These are phyloP conservation scores for Trichoderma sp. DNA, from an alignment of 2,329 filamentous ascomycete genomes.

Conservation along the genomic window DNA sequence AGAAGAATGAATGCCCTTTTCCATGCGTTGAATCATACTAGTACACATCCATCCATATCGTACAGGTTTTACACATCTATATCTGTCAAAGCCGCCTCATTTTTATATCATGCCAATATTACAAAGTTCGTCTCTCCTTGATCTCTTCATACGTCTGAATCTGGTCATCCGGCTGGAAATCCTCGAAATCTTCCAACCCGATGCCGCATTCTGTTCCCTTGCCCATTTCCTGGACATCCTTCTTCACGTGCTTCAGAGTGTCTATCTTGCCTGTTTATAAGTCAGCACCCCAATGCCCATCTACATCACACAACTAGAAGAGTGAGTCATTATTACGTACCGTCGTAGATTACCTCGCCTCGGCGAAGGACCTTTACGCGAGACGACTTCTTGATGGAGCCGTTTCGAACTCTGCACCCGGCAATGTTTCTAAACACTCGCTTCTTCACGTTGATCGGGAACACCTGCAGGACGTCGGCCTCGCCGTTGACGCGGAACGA, in stretches of 20 bases:
- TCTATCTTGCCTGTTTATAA: slow-evolving; percentile 62
- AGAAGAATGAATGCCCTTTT: not conserved
- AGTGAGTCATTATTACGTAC: slow-evolving; percentile 57
- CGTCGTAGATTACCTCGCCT: slow-evolving; percentile 72
- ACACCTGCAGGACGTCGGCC: slow-evolving; percentile 78
- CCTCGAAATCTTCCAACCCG: slow-evolving; percentile 74
- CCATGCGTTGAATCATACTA: not conserved
- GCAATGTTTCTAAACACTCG: slow-evolving; percentile 72
- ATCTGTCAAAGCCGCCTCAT: not conserved
- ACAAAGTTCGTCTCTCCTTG: slow-evolving; percentile 62
- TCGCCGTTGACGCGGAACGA: slow-evolving; percentile 75
- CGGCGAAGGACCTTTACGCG: slow-evolving; percentile 70
- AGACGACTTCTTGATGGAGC: slow-evolving; percentile 59
- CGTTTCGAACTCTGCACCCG: slow-evolving; percentile 83
- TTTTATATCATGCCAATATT: slow-evolving; percentile 25
- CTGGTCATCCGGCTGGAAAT: slow-evolving; percentile 75
- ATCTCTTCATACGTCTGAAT: slow-evolving; percentile 85
- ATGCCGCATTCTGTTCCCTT: slow-evolving; percentile 95
- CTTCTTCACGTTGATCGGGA: slow-evolving; percentile 77
- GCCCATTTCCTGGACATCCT: slow-evolving; percentile 82
- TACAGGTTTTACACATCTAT: slow-evolving; percentile 19
- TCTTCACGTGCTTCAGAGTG: slow-evolving; percentile 88
- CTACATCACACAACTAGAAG: not conserved
- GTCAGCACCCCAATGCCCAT: not conserved
- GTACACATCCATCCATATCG: slow-evolving; percentile 12